Percentiles rank a stretch among this genome's conserved stretches.
These are phyloP conservation scores for Stentor roeselii DNA, from an alignment of 73 alveolate species.

Conservation along the genomic window DNA sequence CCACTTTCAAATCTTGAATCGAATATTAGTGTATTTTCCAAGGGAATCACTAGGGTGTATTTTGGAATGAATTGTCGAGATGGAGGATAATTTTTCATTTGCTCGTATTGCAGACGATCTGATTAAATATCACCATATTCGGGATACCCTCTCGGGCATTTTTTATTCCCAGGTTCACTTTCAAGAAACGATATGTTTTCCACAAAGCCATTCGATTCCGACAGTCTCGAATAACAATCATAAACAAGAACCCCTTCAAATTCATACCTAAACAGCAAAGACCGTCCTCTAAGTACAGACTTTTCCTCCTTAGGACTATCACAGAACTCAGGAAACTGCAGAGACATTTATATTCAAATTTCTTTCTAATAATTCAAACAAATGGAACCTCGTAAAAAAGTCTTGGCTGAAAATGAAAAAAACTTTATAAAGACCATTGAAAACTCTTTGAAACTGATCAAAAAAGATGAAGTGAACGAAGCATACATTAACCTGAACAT, in stretches of 20 bases:
- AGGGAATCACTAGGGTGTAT: not conserved
- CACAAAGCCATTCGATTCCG: not conserved
- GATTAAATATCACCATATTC: not conserved
- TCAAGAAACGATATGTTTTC: too few relatives aligned
- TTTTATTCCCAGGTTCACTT: too few relatives aligned
- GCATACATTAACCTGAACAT: not conserved
- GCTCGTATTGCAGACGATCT: not conserved
- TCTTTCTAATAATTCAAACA: too few relatives aligned
- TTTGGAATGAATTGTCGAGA: not conserved
- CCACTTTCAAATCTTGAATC: conserved; percentile 69
- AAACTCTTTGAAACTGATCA: not conserved
- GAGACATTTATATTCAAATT: too few relatives aligned
- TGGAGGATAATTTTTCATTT: not conserved
- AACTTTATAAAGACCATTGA: not conserved
- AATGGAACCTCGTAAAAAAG: not conserved
- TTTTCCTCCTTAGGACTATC: too few relatives aligned
- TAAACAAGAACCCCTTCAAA: not conserved
- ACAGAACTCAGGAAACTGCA: too few relatives aligned
- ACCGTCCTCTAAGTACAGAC: too few relatives aligned
- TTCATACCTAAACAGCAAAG: not conserved
- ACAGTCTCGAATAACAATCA: not conserved
- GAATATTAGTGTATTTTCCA: conserved; percentile 39
- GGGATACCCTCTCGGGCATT: not conserved
- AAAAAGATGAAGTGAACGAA: not conserved
- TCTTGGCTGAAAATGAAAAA: not conserved